phyloP scores from a whole-genome alignment of 441 rosid genomes.

The Croton setiger region DNA sequence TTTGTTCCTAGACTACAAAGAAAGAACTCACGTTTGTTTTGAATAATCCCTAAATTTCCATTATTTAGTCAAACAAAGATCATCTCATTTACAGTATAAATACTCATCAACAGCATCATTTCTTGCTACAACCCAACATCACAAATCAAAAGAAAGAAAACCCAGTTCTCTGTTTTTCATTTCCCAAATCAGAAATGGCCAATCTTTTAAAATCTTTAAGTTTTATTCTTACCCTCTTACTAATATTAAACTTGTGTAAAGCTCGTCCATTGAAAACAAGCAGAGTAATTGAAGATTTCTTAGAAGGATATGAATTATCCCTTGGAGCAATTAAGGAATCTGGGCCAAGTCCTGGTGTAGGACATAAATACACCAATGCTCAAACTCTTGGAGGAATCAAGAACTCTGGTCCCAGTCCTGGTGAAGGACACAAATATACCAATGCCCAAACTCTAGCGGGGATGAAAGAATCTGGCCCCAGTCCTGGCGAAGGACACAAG shows the following conservation, averaged over 20 bases:
- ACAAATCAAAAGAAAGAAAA: not conserved
- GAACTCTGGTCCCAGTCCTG: constrained; percentile 41
- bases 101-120: not conserved
- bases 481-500: constrained; percentile 32
- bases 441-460: not conserved
- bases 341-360: constrained; percentile 57
- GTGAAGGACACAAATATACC: too few species aligned
- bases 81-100: constrained; percentile 19
- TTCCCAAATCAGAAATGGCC: constrained; percentile 21
- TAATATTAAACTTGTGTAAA: constrained; percentile 30
- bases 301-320: constrained; percentile 43
- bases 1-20: constrained; percentile 24
- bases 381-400: constrained; percentile 32
- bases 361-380: constrained; percentile 28
- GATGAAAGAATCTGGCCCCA: not conserved
- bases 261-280: constrained; percentile 46
- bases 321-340: constrained; percentile 56
- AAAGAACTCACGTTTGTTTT: constrained; percentile 17
- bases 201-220: constrained; percentile 14
- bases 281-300: constrained; percentile 31
- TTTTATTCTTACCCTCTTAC: constrained; percentile 27
- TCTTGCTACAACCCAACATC: not conserved
- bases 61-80: constrained; percentile 24
- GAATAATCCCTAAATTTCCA: constrained; percentile 1
- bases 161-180: not conserved